phyloP scores from a whole-genome alignment of 495 filamentous ascomycete species.

The Oidiodendron maius region DNA sequence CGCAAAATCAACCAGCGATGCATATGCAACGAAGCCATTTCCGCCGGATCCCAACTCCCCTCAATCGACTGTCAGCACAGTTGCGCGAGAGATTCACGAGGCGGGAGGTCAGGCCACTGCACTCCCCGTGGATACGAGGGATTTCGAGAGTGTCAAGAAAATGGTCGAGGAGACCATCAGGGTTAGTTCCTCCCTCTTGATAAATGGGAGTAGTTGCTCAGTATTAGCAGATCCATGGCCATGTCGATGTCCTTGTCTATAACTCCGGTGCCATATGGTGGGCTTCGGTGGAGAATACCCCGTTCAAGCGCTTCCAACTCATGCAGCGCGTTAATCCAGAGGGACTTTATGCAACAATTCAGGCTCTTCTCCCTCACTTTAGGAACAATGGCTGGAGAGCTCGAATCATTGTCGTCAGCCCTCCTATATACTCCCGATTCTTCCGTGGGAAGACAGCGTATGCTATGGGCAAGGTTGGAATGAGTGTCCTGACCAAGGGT shows the following conservation, averaged over 20 bases:
- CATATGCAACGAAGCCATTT: slow-evolving; percentile 50
- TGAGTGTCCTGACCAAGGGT: slow-evolving; percentile 77
- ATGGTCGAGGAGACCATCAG: slow-evolving; percentile 57
- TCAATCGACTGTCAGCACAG: slow-evolving; percentile 76
- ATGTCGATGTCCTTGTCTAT: slow-evolving; percentile 71
- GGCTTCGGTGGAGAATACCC: slow-evolving; percentile 67
- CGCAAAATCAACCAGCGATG: slow-evolving; percentile 71
- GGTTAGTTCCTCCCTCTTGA: slow-evolving; percentile 25
- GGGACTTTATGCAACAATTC: slow-evolving; percentile 64
- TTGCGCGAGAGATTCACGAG: slow-evolving; percentile 69
- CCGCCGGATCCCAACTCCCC: slow-evolving; percentile 79
- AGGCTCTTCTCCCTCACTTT: slow-evolving; percentile 60
- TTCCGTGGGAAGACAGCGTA: slow-evolving; percentile 85
- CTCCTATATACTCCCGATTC: slow-evolving; percentile 81
- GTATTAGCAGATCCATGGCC: slow-evolving; percentile 15
- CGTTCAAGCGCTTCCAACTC: slow-evolving; percentile 71
- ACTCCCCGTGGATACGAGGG: slow-evolving; percentile 65
- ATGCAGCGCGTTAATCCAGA: slow-evolving; percentile 80
- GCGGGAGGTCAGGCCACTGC: slow-evolving; percentile 59
- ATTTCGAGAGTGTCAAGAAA: slow-evolving; percentile 53
- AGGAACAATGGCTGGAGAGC: slow-evolving; percentile 47
- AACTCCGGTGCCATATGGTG: slow-evolving; percentile 88
- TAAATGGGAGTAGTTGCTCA: no score
- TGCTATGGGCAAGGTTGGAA: slow-evolving; percentile 80
- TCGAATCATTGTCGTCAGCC: slow-evolving; percentile 72